phyloP scores from a whole-genome alignment of 164 flowering plant species.

The Paratinospora sagittata region DNA sequence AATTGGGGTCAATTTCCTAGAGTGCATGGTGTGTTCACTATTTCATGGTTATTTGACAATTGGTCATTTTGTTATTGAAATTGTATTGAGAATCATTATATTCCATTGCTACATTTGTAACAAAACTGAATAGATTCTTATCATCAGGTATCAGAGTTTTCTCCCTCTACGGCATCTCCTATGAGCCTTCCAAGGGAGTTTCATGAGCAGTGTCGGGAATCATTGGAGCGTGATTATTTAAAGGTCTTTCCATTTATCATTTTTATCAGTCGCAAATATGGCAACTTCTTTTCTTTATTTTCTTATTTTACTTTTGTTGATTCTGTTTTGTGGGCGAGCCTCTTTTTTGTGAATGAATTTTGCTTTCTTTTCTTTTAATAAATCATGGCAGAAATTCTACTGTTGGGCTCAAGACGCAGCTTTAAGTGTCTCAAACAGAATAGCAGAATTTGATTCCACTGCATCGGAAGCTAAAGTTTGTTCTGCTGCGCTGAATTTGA shows the following conservation, averaged over 20 bases:
- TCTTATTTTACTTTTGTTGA: background rate
- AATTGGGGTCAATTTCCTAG: slow-evolving; percentile 72
- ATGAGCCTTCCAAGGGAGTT: slow-evolving; percentile 96
- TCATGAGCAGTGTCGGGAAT: slow-evolving; percentile 73
- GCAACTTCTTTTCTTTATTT: background rate
- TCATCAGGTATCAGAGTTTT: slow-evolving; percentile 87
- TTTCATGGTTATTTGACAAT: background rate
- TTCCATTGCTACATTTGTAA: background rate
- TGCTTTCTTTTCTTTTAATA: slow-evolving; percentile 5
- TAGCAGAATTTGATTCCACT: slow-evolving; percentile 48
- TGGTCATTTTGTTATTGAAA: slow-evolving; percentile 1
- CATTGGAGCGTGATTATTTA: slow-evolving; percentile 65
- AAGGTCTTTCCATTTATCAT: slow-evolving; percentile 44
- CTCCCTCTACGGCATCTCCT: slow-evolving; percentile 81
- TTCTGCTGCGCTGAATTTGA: slow-evolving; percentile 69
- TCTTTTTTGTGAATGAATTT: slow-evolving; percentile 3
- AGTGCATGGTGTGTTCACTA: slow-evolving; percentile 60
- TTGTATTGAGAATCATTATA: slow-evolving; percentile 4
- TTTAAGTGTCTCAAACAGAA: slow-evolving; percentile 48
- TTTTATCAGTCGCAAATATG: background rate
- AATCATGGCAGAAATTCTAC: slow-evolving; percentile 55
- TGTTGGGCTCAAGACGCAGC: slow-evolving; percentile 91
- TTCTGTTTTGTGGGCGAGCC: background rate
- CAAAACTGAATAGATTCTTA: background rate
- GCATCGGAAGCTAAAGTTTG: slow-evolving; percentile 74